Evolutionary conservation across 805 yeast species (phyloP).

Genomic region (Naumovozyma baii): DNA sequence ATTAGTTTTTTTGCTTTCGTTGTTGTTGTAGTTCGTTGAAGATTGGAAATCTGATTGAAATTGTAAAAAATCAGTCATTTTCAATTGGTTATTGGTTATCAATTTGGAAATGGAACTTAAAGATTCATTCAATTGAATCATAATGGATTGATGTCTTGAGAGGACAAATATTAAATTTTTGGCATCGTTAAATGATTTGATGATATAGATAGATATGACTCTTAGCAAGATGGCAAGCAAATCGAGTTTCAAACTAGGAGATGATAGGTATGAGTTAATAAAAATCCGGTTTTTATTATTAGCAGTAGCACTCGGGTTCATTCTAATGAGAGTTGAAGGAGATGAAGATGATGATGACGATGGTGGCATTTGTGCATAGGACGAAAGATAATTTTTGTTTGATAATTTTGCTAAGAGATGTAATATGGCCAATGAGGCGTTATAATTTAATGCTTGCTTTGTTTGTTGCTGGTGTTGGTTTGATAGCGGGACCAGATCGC

Average conservation of each 20-base stretch:
- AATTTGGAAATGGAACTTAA: slow-evolving; percentile 15
- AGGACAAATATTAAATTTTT: slow-evolving; percentile 45
- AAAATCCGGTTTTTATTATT: slow-evolving; percentile 4
- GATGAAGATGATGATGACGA: too few species aligned
- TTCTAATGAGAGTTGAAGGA: too few species aligned
- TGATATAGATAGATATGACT: slow-evolving; percentile 42
- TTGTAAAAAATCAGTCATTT: slow-evolving; percentile 3
- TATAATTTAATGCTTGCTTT: slow-evolving; percentile 40
- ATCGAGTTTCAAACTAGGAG: slow-evolving; percentile 40
- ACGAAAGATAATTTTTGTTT: slow-evolving; percentile 18
- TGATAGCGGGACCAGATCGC: slow-evolving; percentile 15
- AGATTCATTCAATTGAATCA: slow-evolving; percentile 22
- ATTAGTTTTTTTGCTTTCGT: neutral
- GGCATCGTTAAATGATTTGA: slow-evolving; percentile 44
- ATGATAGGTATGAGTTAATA: slow-evolving; percentile 6
- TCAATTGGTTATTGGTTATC: slow-evolving; percentile 5
- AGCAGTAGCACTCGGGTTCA: too few species aligned
- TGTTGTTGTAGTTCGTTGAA: neutral
- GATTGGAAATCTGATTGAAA: too few species aligned
- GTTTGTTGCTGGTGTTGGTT: slow-evolving; percentile 10
- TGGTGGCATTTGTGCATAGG: slow-evolving; percentile 6
- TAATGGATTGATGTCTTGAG: slow-evolving; percentile 29
- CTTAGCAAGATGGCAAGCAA: slow-evolving; percentile 50
- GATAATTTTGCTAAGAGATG: slow-evolving; percentile 32
- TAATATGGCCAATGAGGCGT: slow-evolving; percentile 38